These are phyloP conservation scores for Testicularia cyperi DNA, from an alignment of 1,284 basidiomycete species.

Conservation along the genomic window DNA sequence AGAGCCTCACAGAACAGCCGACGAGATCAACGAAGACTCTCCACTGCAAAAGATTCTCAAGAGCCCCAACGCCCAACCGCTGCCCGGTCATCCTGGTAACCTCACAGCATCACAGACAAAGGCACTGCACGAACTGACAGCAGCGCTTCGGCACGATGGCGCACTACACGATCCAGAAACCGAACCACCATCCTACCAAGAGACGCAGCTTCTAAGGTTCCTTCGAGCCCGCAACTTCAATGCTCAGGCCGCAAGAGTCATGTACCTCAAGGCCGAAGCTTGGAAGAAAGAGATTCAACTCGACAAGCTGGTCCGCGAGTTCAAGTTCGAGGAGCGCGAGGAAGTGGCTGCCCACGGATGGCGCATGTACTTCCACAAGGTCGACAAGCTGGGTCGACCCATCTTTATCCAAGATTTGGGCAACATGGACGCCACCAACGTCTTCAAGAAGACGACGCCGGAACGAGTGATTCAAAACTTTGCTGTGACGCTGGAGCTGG, in stretches of 20 bases:
- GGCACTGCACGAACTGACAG: constrained; percentile 34
- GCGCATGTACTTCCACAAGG: constrained; percentile 59
- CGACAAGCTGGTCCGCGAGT: constrained; percentile 36
- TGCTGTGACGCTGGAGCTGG: constrained; percentile 54
- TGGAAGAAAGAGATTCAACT: constrained; percentile 51
- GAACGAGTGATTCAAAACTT: constrained; percentile 55
- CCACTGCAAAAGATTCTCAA: constrained; percentile 13
- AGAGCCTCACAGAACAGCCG: neutral
- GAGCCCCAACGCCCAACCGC: constrained; percentile 15
- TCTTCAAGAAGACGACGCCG: constrained; percentile 46
- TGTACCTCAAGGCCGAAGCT: constrained; percentile 50
- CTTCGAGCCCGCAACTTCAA: constrained; percentile 53
- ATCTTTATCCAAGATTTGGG: constrained; percentile 58
- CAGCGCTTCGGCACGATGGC: constrained; percentile 19
- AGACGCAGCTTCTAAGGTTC: constrained; percentile 49
- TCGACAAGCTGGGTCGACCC: constrained; percentile 50
- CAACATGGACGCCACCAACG: constrained; percentile 38
- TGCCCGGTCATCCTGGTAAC: constrained; percentile 53
- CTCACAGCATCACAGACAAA: constrained; percentile 33
- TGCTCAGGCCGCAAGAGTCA: constrained; percentile 35
- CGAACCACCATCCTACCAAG: constrained; percentile 25
- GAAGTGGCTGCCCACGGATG: constrained; percentile 48
- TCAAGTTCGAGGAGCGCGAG: constrained; percentile 47
- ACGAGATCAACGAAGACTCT: constrained; percentile 14
- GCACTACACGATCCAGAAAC: constrained; percentile 16